Base-by-base conservation (phyloP, 2,329 filamentous ascomycete species). In the Penicillium sp. region DNA sequence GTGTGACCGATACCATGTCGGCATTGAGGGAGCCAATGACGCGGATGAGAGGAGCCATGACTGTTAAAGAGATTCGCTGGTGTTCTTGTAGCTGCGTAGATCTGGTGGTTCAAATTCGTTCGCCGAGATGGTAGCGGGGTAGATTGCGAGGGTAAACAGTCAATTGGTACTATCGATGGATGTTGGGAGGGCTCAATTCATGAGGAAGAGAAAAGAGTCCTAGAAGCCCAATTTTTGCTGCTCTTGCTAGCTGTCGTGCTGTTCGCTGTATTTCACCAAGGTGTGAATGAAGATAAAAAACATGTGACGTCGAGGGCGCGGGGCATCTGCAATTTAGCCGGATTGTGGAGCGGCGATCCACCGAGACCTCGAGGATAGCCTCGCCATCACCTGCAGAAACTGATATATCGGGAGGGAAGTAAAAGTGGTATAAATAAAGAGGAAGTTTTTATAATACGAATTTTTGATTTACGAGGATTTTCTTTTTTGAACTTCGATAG, bases 21-120 rank as follows among this genome's bases (percentile, higher is more conserved):
- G 90, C 90, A 76, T 97, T 97, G 55, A 99, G 85, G 27, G 93
- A 97, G 63, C 93, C 93, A 61, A 97, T 86, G 56, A 97, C 84
- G 57, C 88, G 87, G 70, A 97, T 94, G 42, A 76, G 68, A 21
- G 78, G 71, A 17, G 70, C 59, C 74, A 77, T 77, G 33, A 21
- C 61, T 49, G 34, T 30, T 10, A 49, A n/a, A 27, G 9, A 3
- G 10, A 26, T 33, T 24, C 17, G 17, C n/a, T 43, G 17, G 23
- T n/a, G n/a, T n/a, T n/a, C n/a, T n/a, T n/a, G n/a, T n/a, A 17
- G 9, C 15, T 33, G 45, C n/a, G 23, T 32, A 33, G 36, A 9
- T 24, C 6, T 23, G 24, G 12, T 24, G 10, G 24, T 26, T 40
- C 36, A 18, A 40, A 21, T 40, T 21, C 21, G 37, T 13, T 26